Evolutionary conservation across 108 stramenopile species (phyloP).

Genomic region (Bacterosira constricta): DNA sequence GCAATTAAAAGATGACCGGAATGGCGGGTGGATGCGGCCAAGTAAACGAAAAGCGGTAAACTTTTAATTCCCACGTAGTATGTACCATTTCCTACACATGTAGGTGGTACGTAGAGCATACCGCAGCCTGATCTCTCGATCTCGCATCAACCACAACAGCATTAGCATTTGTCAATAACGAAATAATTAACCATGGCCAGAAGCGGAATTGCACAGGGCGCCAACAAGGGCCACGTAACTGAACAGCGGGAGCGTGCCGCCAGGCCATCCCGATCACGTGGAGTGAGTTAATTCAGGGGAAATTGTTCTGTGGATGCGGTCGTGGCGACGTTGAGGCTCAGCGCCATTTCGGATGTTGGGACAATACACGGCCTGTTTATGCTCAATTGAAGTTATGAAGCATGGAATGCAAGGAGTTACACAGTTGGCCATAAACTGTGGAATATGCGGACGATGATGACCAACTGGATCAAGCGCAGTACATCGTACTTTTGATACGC

Average conservation of each 20-base stretch:
- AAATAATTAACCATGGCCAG: slow-evolving; percentile 69
- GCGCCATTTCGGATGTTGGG: too few species aligned
- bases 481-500: too few species aligned
- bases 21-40: slow-evolving; percentile 2
- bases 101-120: background rate
- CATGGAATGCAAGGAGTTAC: too few species aligned
- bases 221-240: slow-evolving; percentile 78
- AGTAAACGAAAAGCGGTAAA: slow-evolving; percentile 5
- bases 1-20: background rate
- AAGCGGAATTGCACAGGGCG: slow-evolving; percentile 86
- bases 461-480: too few species aligned
- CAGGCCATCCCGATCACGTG: slow-evolving; percentile 73
- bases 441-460: too few species aligned
- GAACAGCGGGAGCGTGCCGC: slow-evolving; percentile 60
- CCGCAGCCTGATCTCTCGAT: background rate
- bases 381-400: too few species aligned
- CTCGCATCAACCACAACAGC: background rate
- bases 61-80: slow-evolving; percentile 22
- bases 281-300: slow-evolving; percentile 80
- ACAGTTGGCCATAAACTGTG: too few species aligned
- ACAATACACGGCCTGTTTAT: too few species aligned
- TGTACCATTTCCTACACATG: background rate
- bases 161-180: background rate
- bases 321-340: too few species aligned
- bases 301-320: too few species aligned